Evolutionary conservation across 192 early-diverging fungal genomes (phyloP).

Genomic region (Gamsiella multidivaricata): DNA sequence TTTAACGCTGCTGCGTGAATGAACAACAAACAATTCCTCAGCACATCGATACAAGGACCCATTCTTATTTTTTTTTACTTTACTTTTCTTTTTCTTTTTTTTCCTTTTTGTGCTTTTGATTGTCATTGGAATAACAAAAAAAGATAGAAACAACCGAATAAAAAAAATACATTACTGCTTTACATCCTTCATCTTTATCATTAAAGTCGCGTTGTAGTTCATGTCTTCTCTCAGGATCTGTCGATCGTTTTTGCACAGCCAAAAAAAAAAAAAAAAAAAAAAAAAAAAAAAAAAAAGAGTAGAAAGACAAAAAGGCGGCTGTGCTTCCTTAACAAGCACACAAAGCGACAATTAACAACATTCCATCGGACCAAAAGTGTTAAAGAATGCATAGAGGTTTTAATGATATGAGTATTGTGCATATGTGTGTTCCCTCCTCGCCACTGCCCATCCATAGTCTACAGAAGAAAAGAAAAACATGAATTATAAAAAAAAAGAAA

Average conservation of each 20-base stretch:
- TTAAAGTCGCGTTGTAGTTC: too few relatives aligned
- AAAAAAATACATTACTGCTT: too few relatives aligned
- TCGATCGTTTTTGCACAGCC: not conserved
- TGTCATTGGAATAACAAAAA: constrained; percentile 7
- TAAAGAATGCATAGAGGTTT: constrained; percentile 12
- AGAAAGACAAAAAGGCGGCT: not conserved
- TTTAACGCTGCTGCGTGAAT: too few relatives aligned
- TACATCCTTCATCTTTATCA: too few relatives aligned
- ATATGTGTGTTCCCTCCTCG: not conserved
- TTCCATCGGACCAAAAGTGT: not conserved
- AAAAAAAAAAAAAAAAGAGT: not conserved
- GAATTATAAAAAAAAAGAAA: constrained; percentile 4
- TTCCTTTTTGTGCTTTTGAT: constrained; percentile 17
- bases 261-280: not conserved
- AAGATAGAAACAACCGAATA: too few relatives aligned
- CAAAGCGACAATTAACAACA: not conserved
- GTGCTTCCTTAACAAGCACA: not conserved
- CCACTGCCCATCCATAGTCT: constrained; percentile 37
- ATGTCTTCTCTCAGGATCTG: too few relatives aligned
- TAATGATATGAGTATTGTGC: constrained; percentile 5
- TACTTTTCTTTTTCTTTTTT: constrained; percentile 3
- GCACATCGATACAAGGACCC: not conserved
- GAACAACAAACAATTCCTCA: too few relatives aligned
- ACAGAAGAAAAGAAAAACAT: constrained; percentile 21
- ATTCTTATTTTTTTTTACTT: too few relatives aligned